phyloP scores from a whole-genome alignment of 495 filamentous ascomycete genomes.

The Clohesyomyces aquaticus region DNA sequence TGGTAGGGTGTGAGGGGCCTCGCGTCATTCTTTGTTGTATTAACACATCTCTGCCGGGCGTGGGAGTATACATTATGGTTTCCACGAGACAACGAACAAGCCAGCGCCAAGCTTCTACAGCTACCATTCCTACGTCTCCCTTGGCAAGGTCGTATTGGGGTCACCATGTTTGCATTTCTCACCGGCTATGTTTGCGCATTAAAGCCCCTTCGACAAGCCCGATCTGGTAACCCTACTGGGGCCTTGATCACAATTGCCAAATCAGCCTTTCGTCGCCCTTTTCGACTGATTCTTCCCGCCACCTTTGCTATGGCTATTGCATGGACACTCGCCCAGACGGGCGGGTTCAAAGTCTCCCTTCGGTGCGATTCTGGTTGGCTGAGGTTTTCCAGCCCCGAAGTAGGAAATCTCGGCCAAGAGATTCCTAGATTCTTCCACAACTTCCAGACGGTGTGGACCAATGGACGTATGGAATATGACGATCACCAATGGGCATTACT shows the following conservation, averaged over 20 bases:
- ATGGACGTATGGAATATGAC: constrained; percentile 63
- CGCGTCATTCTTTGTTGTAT: constrained; percentile 65
- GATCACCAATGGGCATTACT: constrained; percentile 69
- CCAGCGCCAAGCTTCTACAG: constrained; percentile 59
- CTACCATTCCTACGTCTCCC: constrained; percentile 64
- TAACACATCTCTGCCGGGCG: constrained; percentile 65
- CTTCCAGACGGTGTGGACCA: constrained; percentile 61
- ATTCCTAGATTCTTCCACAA: constrained; percentile 50
- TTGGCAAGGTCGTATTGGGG: constrained; percentile 64
- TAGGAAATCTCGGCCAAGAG: constrained; percentile 56
- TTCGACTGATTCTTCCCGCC: constrained; percentile 64
- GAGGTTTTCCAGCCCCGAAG: constrained; percentile 22
- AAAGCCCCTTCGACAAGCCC: constrained; percentile 64
- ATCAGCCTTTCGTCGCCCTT: constrained; percentile 66
- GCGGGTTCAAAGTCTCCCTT: constrained; percentile 61
- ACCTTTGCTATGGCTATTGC: constrained; percentile 61
- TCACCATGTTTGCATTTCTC: constrained; percentile 68
- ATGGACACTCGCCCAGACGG: constrained; percentile 58
- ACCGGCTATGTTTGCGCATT: constrained; percentile 71
- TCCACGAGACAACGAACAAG: constrained; percentile 55
- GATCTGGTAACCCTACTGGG: constrained; percentile 57
- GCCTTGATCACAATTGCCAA: constrained; percentile 61
- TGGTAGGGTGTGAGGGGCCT: constrained; percentile 61
- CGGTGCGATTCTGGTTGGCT: constrained; percentile 64
- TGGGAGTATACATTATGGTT: constrained; percentile 63